These are phyloP conservation scores for Chaetomium sp. DNA, from an alignment of 2,329 filamentous ascomycete species.

Conservation along the genomic window DNA sequence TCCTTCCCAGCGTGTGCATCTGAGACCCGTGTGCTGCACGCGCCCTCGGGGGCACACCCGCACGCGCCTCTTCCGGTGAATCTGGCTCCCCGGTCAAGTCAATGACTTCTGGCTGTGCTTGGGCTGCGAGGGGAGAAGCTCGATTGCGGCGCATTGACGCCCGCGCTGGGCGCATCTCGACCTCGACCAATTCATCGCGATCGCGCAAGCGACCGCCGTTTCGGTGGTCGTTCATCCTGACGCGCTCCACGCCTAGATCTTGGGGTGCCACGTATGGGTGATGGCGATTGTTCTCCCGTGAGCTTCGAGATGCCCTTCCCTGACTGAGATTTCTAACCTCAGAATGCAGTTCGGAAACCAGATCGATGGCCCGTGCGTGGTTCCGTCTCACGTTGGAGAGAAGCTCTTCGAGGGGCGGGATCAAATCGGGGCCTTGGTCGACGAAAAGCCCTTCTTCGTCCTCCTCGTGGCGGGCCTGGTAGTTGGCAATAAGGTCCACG, in stretches of 20 bases:
- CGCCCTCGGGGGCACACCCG: neutral
- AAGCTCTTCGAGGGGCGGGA: constrained; percentile 6
- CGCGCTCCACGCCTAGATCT: neutral
- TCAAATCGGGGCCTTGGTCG: neutral
- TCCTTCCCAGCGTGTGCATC: constrained; percentile 31
- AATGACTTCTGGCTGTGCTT: constrained; percentile 42
- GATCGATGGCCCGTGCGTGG: constrained; percentile 9
- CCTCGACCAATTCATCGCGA: constrained; percentile 42
- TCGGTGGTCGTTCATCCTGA: neutral
- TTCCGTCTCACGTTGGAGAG: constrained; percentile 6
- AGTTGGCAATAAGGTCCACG: neutral
- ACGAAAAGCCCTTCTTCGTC: constrained; percentile 10
- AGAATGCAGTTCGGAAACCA: constrained; percentile 6
- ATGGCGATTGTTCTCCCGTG: constrained; percentile 23
- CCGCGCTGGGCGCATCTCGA: constrained; percentile 32
- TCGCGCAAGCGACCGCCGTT: constrained; percentile 28
- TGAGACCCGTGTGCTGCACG: constrained; percentile 7
- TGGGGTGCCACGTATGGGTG: constrained; percentile 20
- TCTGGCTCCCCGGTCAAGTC: constrained; percentile 56
- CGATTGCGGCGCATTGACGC: neutral
- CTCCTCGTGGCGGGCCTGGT: neutral
- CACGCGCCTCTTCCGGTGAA: constrained; percentile 41
- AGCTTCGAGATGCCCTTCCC: neutral
- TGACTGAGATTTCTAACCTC: neutral
- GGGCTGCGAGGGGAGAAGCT: neutral